These are phyloP conservation scores for Cotoneaster glaucophyllus DNA, from an alignment of 306 rosid species.

Conservation along the genomic window DNA sequence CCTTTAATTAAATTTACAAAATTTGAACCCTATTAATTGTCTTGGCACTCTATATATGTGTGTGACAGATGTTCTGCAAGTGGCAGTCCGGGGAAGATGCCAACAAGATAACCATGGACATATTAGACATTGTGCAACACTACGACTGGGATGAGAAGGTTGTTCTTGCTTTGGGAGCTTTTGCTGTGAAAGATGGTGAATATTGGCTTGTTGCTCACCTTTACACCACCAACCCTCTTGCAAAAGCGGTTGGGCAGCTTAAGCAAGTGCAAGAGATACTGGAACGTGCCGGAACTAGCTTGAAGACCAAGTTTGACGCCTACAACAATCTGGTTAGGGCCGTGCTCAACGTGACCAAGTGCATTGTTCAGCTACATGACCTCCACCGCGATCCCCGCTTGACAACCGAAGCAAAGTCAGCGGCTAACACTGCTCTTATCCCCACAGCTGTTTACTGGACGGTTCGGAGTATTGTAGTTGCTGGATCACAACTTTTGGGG, in stretches of 20 bases:
- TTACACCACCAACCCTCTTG: conserved; percentile 36
- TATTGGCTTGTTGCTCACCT: conserved; percentile 48
- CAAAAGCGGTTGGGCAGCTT: conserved; percentile 42
- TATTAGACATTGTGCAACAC: conserved; percentile 34
- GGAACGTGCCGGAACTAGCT: conserved; percentile 17
- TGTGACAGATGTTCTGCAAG: conserved; percentile 46
- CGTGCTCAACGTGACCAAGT: conserved; percentile 41
- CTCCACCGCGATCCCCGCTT: conserved; percentile 35
- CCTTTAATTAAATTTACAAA: background rate
- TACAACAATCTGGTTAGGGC: conserved; percentile 34
- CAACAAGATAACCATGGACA: conserved; percentile 48
- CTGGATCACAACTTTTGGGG: conserved; percentile 42
- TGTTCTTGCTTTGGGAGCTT: conserved; percentile 54
- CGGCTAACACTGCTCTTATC: conserved; percentile 22
- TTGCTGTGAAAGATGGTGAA: conserved; percentile 52
- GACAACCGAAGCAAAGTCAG: conserved; percentile 24
- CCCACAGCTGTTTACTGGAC: conserved; percentile 71
- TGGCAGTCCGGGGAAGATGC: conserved; percentile 40
- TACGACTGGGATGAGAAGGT: conserved; percentile 68
- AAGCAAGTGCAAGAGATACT: conserved; percentile 46
- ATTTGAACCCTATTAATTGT: background rate
- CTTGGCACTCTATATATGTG: background rate
- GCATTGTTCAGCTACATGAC: conserved; percentile 45
- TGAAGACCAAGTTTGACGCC: conserved; percentile 41
- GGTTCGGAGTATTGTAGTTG: conserved; percentile 44